phyloP scores from a whole-genome alignment of 1,284 basidiomycete species.

The Malassezia brasiliensis region DNA sequence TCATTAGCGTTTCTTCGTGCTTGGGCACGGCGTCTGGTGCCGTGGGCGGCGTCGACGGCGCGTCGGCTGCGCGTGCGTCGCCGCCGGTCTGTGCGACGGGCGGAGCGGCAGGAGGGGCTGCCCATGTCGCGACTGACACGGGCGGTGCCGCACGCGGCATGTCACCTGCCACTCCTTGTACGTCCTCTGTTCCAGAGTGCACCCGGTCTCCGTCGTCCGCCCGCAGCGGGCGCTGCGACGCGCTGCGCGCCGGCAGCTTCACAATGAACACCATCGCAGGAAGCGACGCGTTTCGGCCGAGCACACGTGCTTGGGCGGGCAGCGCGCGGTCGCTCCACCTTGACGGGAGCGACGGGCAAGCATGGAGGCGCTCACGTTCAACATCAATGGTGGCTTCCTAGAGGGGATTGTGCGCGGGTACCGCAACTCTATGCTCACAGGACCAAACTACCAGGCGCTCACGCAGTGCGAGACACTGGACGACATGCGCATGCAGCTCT shows the following conservation, averaged over 20 bases:
- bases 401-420: constrained; percentile 87
- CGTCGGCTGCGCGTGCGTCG: no score
- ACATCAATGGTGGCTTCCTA: constrained; percentile 40
- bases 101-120: background rate
- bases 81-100: background rate
- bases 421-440: constrained; percentile 80
- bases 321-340: background rate
- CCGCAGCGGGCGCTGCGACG: background rate
- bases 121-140: background rate
- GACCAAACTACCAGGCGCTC: constrained; percentile 81
- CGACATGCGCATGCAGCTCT: constrained; percentile 62
- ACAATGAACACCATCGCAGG: constrained; percentile 36
- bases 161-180: background rate
- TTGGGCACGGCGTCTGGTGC: no score
- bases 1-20: no score
- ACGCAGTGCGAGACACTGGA: constrained; percentile 96
- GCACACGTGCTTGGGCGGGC: constrained; percentile 10
- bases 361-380: constrained; percentile 46
- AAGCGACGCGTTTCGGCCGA: constrained; percentile 17
- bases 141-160: background rate
- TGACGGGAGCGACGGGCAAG: background rate
- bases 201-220: no score
- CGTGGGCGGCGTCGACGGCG: no score
- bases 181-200: background rate
- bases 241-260: constrained; percentile 28